phyloP scores from a whole-genome alignment of 2,329 filamentous ascomycete species.

The Aphanoascus verrucosus region DNA sequence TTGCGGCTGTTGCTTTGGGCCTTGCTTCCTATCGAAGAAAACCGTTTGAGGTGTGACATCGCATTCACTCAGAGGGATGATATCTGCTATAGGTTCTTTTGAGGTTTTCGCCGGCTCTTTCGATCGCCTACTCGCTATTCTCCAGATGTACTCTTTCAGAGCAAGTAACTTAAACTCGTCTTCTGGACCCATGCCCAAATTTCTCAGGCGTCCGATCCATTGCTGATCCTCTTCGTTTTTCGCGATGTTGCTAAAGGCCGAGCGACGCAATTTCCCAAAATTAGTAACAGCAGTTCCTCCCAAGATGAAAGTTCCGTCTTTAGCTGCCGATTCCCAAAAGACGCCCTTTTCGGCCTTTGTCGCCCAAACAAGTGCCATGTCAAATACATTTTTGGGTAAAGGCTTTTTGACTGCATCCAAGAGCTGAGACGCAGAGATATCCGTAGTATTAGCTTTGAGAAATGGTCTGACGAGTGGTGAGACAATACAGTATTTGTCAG shows the following conservation, averaged over 20 bases:
- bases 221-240: conserved; percentile 90
- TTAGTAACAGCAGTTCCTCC: conserved; percentile 47
- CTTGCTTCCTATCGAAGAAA: conserved; percentile 71
- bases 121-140: conserved; percentile 61
- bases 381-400: conserved; percentile 66
- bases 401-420: conserved; percentile 77
- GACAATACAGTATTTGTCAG: conserved; percentile 75
- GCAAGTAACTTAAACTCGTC: conserved; percentile 85
- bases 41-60: conserved; percentile 77
- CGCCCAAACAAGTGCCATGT: conserved; percentile 79
- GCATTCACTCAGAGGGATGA: conserved; percentile 64
- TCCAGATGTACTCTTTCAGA: conserved; percentile 84
- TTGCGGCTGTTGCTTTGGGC: conserved; percentile 35
- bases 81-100: conserved; percentile 36
- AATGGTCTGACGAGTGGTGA: conserved; percentile 72
- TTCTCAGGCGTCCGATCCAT: conserved; percentile 77
- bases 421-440: conserved; percentile 61
- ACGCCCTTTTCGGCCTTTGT: conserved; percentile 65
- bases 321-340: conserved; percentile 74
- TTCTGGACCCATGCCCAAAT: conserved; percentile 67
- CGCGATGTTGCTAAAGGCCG: conserved; percentile 49
- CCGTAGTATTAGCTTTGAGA: conserved; percentile 59
- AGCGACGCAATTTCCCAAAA: conserved; percentile 47
- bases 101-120: conserved; percentile 36
- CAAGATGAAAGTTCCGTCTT: conserved; percentile 59